Percentiles rank a stretch among this genome's conserved stretches.
Conservation (phyloP, 2,329 filamentous ascomycete genomes). For the Xylaria sp. region DNA sequence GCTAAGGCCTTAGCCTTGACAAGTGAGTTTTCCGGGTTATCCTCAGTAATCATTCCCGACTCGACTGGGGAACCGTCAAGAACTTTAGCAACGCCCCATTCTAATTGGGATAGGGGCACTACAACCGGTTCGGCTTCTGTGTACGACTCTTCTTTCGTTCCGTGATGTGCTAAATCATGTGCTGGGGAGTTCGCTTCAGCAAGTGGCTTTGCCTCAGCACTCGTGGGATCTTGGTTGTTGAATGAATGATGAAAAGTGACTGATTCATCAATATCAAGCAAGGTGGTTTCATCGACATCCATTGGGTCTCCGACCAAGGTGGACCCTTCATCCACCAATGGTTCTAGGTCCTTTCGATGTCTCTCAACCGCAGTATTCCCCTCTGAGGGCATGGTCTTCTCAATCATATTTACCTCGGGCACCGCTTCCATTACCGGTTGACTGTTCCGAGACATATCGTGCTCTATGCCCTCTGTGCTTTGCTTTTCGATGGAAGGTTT, state of each 20-base stretch:
- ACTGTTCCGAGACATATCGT: background rate
- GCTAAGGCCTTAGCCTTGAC: conserved; percentile 5
- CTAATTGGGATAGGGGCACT: conserved; percentile 20
- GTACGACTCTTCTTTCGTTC: conserved; percentile 9
- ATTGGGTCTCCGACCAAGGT: conserved; percentile 29
- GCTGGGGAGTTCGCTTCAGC: background rate
- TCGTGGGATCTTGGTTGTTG: background rate
- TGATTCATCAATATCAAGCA: background rate
- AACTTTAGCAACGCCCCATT: conserved; percentile 14
- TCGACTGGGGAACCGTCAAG: conserved; percentile 1
- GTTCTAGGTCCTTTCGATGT: background rate
- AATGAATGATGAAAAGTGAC: background rate
- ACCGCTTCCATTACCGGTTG: conserved; percentile 4
- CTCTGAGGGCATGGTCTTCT: background rate
- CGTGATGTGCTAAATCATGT: background rate
- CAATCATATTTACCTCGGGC: conserved; percentile 6
- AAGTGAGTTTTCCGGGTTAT: background rate
- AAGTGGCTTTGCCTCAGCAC: conserved; percentile 4
- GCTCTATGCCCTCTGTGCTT: background rate
- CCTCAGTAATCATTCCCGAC: background rate
- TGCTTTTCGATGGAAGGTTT: background rate
- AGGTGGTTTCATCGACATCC: conserved; percentile 13
- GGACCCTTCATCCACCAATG: conserved; percentile 24
- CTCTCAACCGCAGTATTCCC: background rate
- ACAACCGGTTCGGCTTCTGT: conserved; percentile 9